These are phyloP conservation scores for Colletotrichum orbiculare DNA, from an alignment of 2,329 filamentous ascomycete genomes.

Conservation along the genomic window DNA sequence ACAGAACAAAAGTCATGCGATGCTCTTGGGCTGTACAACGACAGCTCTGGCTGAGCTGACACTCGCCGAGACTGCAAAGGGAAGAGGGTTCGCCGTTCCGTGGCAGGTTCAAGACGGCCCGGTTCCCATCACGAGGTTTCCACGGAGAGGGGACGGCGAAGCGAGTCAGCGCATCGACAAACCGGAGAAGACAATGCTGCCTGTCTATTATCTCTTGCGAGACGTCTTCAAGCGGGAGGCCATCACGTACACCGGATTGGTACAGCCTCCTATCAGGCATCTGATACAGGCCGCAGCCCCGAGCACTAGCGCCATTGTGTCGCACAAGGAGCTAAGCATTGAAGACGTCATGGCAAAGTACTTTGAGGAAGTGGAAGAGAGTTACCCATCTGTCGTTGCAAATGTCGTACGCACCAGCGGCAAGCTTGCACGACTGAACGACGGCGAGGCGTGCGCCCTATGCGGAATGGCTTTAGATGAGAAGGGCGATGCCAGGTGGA, in stretches of 20 bases:
- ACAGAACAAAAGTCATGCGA: constrained; percentile 69
- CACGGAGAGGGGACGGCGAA: background rate
- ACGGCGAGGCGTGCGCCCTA: constrained; percentile 67
- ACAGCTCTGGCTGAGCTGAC: constrained; percentile 88
- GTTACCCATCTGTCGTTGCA: constrained; percentile 90
- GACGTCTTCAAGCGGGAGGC: constrained; percentile 89
- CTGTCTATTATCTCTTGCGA: constrained; percentile 81
- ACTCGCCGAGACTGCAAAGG: constrained; percentile 89
- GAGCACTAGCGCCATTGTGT: constrained; percentile 58
- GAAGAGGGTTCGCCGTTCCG: constrained; percentile 84
- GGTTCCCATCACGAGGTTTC: constrained; percentile 42
- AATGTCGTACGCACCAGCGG: constrained; percentile 95
- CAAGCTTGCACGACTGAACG: constrained; percentile 71
- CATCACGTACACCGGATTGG: constrained; percentile 69
- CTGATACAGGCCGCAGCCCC: constrained; percentile 50
- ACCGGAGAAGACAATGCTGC: constrained; percentile 41
- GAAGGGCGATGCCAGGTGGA: constrained; percentile 71
- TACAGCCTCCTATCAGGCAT: constrained; percentile 61
- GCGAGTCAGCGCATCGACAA: constrained; percentile 1
- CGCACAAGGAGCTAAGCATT: constrained; percentile 84
- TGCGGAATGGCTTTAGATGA: constrained; percentile 77
- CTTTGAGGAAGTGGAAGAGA: constrained; percentile 85
- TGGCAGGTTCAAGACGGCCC: constrained; percentile 84
- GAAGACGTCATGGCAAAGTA: constrained; percentile 92
- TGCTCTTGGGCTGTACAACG: constrained; percentile 88